Evolutionary conservation across 2,329 filamentous ascomycete species (phyloP), one percentile per base, ranked within the genome.

Genomic region (Stagonosporopsis chrysanthemi): DNA sequence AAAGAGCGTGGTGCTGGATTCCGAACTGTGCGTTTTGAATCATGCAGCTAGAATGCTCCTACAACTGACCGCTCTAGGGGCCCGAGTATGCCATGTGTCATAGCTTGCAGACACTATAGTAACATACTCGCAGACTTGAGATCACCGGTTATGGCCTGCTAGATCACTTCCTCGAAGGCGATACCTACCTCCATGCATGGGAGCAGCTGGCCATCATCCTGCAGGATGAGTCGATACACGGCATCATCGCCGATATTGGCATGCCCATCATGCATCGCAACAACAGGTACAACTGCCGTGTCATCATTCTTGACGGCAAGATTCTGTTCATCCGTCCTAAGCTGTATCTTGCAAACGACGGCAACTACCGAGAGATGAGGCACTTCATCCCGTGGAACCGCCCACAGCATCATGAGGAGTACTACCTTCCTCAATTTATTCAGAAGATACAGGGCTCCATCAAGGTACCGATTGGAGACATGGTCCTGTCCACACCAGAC

Each of bases 271-370:
- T 81, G 41, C 88, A 90, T 70, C 77, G 84, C 39, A 86, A 86
- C 66, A 79, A 84, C 49, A 80, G 83, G 52, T 90, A 86, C 77
- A 91, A 70, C 72, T 86, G 85, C 64, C 80, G 89, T 23, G 80
- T 89, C n/a, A 83, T 90, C 60, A 80, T 81, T 58, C 80, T 86
- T 47, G 84, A 92, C 64, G 83, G 85, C 47, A 86, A 88, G 75
- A 87, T 93, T 19, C 76, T 92, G 17, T 80, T 89, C 56, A 88
- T 95, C 55, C 81, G 90, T 11, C 89, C 89, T 0, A 92, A 92
- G 75, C 80, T 90, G 61, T 87, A 81, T 66, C 82, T 92, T 6
- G 88, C 88, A 44, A 88, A 90, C 58, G 88, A 91, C 72, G 89
- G 89, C 2, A 90, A 81, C 65, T 81, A 77, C 50, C 72, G 79